Conservation (phyloP, 768 basidiomycete species). For the Albatrellus ellisii region DNA sequence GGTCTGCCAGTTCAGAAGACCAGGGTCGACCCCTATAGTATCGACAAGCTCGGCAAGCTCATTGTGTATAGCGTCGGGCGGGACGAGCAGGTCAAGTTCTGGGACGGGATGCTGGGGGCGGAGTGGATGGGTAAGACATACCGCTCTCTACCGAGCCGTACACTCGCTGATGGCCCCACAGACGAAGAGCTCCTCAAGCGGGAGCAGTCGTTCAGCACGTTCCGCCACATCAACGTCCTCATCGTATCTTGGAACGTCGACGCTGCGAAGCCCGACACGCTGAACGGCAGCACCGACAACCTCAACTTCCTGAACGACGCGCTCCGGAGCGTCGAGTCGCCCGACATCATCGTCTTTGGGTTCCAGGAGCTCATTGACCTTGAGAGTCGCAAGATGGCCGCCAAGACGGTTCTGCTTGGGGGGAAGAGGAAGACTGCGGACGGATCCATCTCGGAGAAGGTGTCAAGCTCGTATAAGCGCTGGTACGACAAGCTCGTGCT, state of each 20-base stretch:
- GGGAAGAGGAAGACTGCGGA: slow-evolving; percentile 54
- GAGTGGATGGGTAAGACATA: slow-evolving; percentile 74
- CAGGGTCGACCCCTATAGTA: slow-evolving; percentile 59
- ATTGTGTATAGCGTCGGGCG: slow-evolving; percentile 64
- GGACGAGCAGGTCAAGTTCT: slow-evolving; percentile 62
- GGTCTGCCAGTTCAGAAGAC: slow-evolving; percentile 46
- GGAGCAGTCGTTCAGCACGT: slow-evolving; percentile 67
- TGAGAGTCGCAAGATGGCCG: slow-evolving; percentile 84
- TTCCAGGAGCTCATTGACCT: slow-evolving; percentile 96
- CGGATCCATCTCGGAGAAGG: slow-evolving; percentile 58
- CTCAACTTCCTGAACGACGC: slow-evolving; percentile 68
- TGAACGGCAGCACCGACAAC: slow-evolving; percentile 58
- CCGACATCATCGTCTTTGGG: slow-evolving; percentile 88
- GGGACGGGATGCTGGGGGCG: slow-evolving; percentile 80
- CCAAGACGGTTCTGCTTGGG: slow-evolving; percentile 80
- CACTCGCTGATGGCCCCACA: slow-evolving; percentile 18
- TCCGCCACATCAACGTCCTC: slow-evolving; percentile 65
- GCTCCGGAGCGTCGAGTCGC: slow-evolving; percentile 54
- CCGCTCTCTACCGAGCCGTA: neutral
- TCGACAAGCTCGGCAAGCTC: slow-evolving; percentile 54
- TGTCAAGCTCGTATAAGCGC: slow-evolving; percentile 74
- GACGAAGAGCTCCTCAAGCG: slow-evolving; percentile 66
- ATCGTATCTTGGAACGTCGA: slow-evolving; percentile 91
- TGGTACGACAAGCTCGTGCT: slow-evolving; percentile 76
- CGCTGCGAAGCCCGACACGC: slow-evolving; percentile 67